Evolutionary conservation across 176 grass and related monocot genomes (phyloP).

Genomic region (Oryza australiensis): DNA sequence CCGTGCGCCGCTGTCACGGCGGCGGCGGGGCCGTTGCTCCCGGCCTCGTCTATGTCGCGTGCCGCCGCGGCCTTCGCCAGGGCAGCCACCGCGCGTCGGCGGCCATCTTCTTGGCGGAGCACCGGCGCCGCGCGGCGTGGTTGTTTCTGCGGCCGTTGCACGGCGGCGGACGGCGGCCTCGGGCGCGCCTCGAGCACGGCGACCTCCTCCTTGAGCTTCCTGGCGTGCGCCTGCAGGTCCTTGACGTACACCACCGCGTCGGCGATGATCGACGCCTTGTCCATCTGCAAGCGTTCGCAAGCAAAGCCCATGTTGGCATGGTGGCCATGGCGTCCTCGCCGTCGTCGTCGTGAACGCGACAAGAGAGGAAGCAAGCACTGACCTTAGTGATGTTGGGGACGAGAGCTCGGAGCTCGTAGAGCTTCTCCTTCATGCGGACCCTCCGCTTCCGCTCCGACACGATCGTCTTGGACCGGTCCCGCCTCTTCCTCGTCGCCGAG

Average conservation of each 20-base stretch:
- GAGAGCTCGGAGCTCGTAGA: constrained; percentile 84
- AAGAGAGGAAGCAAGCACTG: neutral
- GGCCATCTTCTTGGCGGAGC: too few species aligned
- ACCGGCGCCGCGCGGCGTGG: neutral
- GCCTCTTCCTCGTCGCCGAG: constrained; percentile 40
- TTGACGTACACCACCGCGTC: constrained; percentile 80
- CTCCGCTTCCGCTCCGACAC: constrained; percentile 87
- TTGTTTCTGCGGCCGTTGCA: too few species aligned
- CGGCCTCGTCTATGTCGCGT: neutral
- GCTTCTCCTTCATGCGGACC: constrained; percentile 91
- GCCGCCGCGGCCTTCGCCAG: neutral
- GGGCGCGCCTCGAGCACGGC: constrained; percentile 54
- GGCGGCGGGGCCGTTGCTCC: neutral
- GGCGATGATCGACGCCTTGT: constrained; percentile 94
- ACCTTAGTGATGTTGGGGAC: constrained; percentile 97
- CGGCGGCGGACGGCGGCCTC: neutral
- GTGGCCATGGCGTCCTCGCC: neutral
- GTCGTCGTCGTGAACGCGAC: neutral
- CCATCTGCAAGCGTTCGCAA: constrained; percentile 53
- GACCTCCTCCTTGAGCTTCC: constrained; percentile 65
- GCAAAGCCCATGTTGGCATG: neutral
- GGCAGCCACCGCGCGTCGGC: neutral
- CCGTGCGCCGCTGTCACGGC: neutral
- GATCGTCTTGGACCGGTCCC: constrained; percentile 87
- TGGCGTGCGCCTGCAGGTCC: constrained; percentile 64